Percentiles rank a stretch among this genome's conserved stretches.
phyloP scores from a whole-genome alignment of 192 early-diverging fungal genomes.

The Coemansia sp. region DNA sequence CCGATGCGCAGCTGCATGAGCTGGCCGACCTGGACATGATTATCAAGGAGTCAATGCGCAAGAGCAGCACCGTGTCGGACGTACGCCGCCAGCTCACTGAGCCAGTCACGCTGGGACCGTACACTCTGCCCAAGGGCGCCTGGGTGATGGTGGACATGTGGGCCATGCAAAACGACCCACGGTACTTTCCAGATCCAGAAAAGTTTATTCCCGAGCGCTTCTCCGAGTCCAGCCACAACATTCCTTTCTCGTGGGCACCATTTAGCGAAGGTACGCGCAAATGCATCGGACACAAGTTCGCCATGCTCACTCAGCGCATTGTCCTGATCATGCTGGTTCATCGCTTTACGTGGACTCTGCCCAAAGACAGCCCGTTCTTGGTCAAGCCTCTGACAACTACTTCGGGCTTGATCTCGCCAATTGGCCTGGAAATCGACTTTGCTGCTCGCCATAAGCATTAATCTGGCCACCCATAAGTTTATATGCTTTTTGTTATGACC shows the following conservation, averaged over 20 bases:
- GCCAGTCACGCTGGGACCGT: conserved; percentile 43
- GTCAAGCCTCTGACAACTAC: conserved; percentile 26
- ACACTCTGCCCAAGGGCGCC: conserved; percentile 53
- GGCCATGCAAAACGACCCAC: conserved; percentile 56
- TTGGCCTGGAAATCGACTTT: conserved; percentile 35
- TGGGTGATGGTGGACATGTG: conserved; percentile 56
- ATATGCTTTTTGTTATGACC: neutral
- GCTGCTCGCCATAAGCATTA: conserved; percentile 12
- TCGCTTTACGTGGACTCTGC: conserved; percentile 46
- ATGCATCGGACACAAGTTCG: conserved; percentile 62
- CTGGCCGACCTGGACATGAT: conserved; percentile 51
- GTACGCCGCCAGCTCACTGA: conserved; percentile 44
- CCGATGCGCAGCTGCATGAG: conserved; percentile 49
- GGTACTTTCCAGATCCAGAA: conserved; percentile 49
- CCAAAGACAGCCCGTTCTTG: conserved; percentile 33
- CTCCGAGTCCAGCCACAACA: neutral
- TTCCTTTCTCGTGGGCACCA: conserved; percentile 55
- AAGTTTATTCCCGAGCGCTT: conserved; percentile 57
- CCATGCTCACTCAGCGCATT: conserved; percentile 60
- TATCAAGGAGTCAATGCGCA: conserved; percentile 54
- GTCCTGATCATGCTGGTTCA: conserved; percentile 54
- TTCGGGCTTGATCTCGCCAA: conserved; percentile 42
- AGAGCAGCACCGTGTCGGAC: conserved; percentile 39
- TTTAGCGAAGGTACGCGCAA: conserved; percentile 58
- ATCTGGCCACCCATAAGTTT: neutral